These are phyloP conservation scores for Wolfiporia cocos DNA, from an alignment of 1,284 basidiomycete genomes.

Conservation along the genomic window DNA sequence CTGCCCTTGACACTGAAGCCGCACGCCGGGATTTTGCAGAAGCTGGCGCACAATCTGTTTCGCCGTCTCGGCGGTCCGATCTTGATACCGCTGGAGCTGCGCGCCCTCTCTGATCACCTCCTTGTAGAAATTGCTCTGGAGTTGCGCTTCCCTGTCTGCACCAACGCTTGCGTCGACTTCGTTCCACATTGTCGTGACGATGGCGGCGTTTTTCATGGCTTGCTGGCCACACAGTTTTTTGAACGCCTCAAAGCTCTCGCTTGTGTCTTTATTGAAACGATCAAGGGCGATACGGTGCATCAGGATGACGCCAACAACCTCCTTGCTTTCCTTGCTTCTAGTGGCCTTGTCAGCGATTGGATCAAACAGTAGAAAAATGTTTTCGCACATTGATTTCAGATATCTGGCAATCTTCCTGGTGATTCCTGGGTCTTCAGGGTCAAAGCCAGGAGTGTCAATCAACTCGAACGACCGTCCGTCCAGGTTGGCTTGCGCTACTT, in stretches of 20 bases:
- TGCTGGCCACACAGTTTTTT: constrained; percentile 10
- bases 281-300: constrained; percentile 14
- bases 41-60: constrained; percentile 5
- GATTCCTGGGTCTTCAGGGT: background rate
- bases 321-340: background rate
- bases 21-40: background rate
- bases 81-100: constrained; percentile 7
- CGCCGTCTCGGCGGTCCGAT: constrained; percentile 4
- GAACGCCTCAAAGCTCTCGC: constrained; percentile 11
- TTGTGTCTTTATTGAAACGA: constrained; percentile 6
- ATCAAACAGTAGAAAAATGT: no score
- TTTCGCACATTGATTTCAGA: background rate
- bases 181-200: constrained; percentile 48
- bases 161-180: constrained; percentile 16
- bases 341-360: no score
- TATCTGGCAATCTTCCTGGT: background rate
- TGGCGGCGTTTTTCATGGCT: constrained; percentile 26
- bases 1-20: background rate
- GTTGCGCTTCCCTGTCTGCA: constrained; percentile 25
- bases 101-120: constrained; percentile 10
- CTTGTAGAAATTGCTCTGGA: no score
- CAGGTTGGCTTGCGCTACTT: background rate
- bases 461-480: background rate
- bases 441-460: constrained; percentile 4
- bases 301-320: constrained; percentile 12